Base-by-base conservation (phyloP, 208 protist genomes). In the Trypanosoma congolense region DNA sequence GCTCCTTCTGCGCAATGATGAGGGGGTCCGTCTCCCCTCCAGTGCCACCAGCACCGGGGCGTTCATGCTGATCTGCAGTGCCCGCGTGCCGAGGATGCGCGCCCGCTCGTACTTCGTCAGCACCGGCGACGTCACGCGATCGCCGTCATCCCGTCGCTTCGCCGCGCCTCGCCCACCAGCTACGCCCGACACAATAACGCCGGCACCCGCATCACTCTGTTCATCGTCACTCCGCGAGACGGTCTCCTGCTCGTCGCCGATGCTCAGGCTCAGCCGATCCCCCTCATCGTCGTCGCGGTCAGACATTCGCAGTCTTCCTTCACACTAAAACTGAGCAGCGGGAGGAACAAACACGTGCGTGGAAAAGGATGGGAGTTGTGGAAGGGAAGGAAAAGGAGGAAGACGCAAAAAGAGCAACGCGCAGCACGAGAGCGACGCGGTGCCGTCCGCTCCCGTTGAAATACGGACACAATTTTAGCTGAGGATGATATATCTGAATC, bases 71-170 rank as follows among this genome's bases (percentile, higher is more conserved):
- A 99, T 98, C 77, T 99, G 98, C 58, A 99, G 74, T 19, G 98
- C 98, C 19, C 98, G 87, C 16, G 96, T 97, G 41, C 98, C 98
- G 6, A 99, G 88, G 22, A 99, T 65, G 41, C 98, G 80, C 2
- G 98, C 98, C 8, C 96, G 77, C 75, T 99, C 98, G 64, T 99
- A 99, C 81, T 99, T 99, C 19, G 98, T 99, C 66, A 99, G 83
- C 47, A 97, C 98, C 33, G 77, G 80, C 10, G 95, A 98, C 6
- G 98, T 99, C 52, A 93, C 90, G 25, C 95, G 83, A 26, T 92
- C 79, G 19, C 61, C 55, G 10, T 75, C 28, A 0, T 60, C 63
- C 35, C 80, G 80, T 0, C 70, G 63, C 9, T 56, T 60, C 3
- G 75, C 69, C 2, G 73, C 64, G 35, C 79, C 73, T 9, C 49